Evolutionary conservation across 1,284 basidiomycete genomes (phyloP), one percentile per base, ranked within the genome.

Genomic region (Rhodotorula sp.): DNA sequence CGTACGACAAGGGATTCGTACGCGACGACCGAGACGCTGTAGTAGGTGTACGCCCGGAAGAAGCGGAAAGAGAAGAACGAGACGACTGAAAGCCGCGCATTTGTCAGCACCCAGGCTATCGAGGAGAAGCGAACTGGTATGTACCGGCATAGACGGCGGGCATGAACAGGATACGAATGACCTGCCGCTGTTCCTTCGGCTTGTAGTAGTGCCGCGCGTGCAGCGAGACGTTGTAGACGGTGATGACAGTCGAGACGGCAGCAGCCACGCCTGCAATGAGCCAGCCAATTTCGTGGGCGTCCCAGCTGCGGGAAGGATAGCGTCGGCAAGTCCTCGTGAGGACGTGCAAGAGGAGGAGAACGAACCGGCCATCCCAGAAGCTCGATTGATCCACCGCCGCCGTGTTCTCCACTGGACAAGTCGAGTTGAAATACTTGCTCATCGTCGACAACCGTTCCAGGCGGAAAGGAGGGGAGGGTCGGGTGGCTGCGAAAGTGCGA

Each of bases 31-130:
- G 87, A 84, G 51, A 93, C 85, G 39, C 86, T 86, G 78, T 91
- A 94, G 79, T 94, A 82, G 49, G 79, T 80, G 79, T 90, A 71
- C 3, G 62, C 27, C 1, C 62, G 47, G 47, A 67, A 71, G 59
- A 83, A 94, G 8, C 92, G 86, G 77, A 91, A 94, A 30, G 90
- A 91, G 77, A 92, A 86, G 84, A 93, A 94, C 1, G 90, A 91
- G 67, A 94, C 87, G 77, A 94, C 82, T n/a, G 89, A 88, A 79
- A 90, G 92, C 4, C 32, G 36, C 7, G 22, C 22, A 20, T 2
- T 4, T 6, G 49, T 52, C 29, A 52, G 59, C 24, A 22, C 5
- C 11, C 24, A 17, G 32, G n/a, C 8, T 32, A 7, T 2, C 29
- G 13, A 46, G 15, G 20, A 19, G 20, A 48, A 47, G 29, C 13